Base-by-base conservation (phyloP, 345 rosid species). In the Populus deltoides region DNA sequence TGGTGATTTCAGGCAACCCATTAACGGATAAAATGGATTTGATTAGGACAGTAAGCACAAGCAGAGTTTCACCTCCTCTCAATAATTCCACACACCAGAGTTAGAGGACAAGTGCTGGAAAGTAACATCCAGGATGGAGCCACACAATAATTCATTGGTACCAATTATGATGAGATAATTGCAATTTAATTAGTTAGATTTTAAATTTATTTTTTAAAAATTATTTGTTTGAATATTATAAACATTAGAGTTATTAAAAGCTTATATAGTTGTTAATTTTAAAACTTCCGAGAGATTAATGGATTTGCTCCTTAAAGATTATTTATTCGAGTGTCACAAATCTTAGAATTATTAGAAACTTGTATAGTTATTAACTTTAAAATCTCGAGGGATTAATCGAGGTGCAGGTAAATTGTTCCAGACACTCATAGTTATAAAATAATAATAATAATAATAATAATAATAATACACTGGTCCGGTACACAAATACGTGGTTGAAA, bases 401-500 rank as follows among this genome's bases (percentile, higher is more conserved):
- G 3, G 0, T 31, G 3, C 0, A 31, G 0, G 1, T 31, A 31
- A 2, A 3, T 3, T 31, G 3, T 2, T 31, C 33, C 33, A 1
- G 33, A 31, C 2, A 31, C 3, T 31, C 33, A 31, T 1, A 31
- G 2, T 31, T 27, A 27, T 27, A 27, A 27, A 27, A 27, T 27
- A 27, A 27, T 27, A 27, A 27, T 25, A 29, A 33, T 3, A 27
- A 27, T 27, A 27, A 27, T 27, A 27, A 27, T 25, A 29, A 33
- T 3, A 33, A 33, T 4, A 33, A 22, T 66, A 25, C 8, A 67
- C 10, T 22, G 81, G 73, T 17, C 5, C 67, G 33, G 20, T 67
- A 20, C 7, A 9, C 69, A 68, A 15, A 67, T 79, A n/a, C 74
- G 82, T 74, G 75, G 75, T 61, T 35, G 31, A 62, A 35, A 74